Percentiles rank a stretch among this genome's conserved stretches.
Conservation (phyloP, 345 rosid species). For the Hypericum perforatum region DNA sequence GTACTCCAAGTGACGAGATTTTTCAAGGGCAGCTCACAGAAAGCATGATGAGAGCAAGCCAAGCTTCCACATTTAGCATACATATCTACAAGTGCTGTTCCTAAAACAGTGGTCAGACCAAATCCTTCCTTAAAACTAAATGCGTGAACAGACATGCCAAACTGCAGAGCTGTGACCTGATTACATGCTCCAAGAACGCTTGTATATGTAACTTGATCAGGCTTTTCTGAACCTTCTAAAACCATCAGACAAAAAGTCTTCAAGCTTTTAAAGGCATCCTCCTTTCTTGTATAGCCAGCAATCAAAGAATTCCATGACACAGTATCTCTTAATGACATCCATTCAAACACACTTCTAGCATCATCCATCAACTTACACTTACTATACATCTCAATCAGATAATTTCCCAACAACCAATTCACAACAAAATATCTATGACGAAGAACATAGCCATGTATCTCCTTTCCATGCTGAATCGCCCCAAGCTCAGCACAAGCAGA, state of each 20-base stretch:
- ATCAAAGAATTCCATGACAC: slow-evolving; percentile 24
- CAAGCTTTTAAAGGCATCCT: slow-evolving; percentile 20
- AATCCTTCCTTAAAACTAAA: slow-evolving; percentile 14
- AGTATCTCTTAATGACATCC: slow-evolving; percentile 8
- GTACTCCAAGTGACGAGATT: slow-evolving; percentile 18
- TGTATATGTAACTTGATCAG: slow-evolving; percentile 17
- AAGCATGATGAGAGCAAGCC: slow-evolving; percentile 11
- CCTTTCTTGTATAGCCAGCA: slow-evolving; percentile 16
- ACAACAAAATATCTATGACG: slow-evolving; percentile 3
- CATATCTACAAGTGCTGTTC: slow-evolving; percentile 19
- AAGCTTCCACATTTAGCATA: slow-evolving; percentile 24
- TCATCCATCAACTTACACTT: slow-evolving; percentile 9
- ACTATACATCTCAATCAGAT: slow-evolving; percentile 21
- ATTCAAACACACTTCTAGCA: slow-evolving; percentile 18
- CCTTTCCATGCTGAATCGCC: slow-evolving; percentile 13
- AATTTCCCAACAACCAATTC: slow-evolving; percentile 13
- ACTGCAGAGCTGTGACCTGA: slow-evolving; percentile 22
- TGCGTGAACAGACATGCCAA: slow-evolving; percentile 24
- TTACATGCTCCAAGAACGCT: slow-evolving; percentile 21
- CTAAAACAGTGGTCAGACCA: slow-evolving; percentile 10
- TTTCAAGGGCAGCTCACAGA: slow-evolving; percentile 15
- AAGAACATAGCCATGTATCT: slow-evolving; percentile 14
- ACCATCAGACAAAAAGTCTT: slow-evolving; percentile 22
- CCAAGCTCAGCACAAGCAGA: slow-evolving; percentile 10
- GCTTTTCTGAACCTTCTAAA: slow-evolving; percentile 8